Base-by-base conservation (phyloP, 106 monocot species). In the Dactylorhiza incarnata region DNA sequence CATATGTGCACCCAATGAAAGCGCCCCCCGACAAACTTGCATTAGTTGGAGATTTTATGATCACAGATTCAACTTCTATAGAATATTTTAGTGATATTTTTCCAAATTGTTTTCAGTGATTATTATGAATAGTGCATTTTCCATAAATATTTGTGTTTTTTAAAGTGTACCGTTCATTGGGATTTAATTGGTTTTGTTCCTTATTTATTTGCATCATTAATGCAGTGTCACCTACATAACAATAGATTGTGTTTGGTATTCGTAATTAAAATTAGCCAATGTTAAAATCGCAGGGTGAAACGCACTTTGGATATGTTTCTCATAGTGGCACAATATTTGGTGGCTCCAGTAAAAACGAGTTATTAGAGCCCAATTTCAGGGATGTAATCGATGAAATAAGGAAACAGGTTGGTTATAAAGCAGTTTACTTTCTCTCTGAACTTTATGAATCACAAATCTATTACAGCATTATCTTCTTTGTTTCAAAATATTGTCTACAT, bases 361-460 rank as follows among this genome's bases (percentile, higher is more conserved):
- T 53, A 37, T 48, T 19, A 24, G 89, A 83, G 63, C 78, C 77
- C 56, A 87, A 84, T 58, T 86, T 96, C 26, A 89, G 79, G 54
- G 74, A 76, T 81, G 71, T 91, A 0, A 22, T 93, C 65, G 82
- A 85, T 82, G 81, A 25, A 81, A 84, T 96, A 78, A 87, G 90
- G 84, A 86, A 90, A 59, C 81, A 91, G 96, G 96, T 96, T 61
- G 73, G 68, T 75, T 65, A 9, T 37, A 13, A 19, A 61, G 17
- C 9, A 69, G 17, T 37, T 43, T 69, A 44, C 7, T 69, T 69
- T 46, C n/a, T 29, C 45, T 46, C 11, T 6, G 1, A 46, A 16
- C 45, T n/a, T 66, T n/a, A 29, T 12, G 65, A 26, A 6, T 69
- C 12, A 69, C 17, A 69, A 45, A 46, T 45, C 44, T 45, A 17